Evolutionary conservation across 1,139 yeast species (phyloP).

Genomic region (Geotrichum klebahnii): DNA sequence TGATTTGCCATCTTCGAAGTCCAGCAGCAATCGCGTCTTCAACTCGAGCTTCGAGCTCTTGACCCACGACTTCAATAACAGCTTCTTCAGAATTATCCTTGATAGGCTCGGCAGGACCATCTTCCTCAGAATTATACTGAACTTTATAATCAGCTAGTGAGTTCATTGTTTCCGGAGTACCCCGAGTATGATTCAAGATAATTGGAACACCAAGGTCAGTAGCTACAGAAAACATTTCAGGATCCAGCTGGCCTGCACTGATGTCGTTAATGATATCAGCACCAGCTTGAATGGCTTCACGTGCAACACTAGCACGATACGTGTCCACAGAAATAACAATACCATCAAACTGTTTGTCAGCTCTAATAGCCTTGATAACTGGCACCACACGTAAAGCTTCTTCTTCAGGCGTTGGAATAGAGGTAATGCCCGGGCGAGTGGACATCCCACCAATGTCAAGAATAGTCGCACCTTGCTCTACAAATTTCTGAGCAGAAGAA

Average conservation of each 20-base stretch:
- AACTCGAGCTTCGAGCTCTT: slow-evolving; percentile 60
- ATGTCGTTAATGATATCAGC: slow-evolving; percentile 92
- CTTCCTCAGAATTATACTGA: slow-evolving; percentile 35
- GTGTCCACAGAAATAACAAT: slow-evolving; percentile 77
- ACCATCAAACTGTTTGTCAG: slow-evolving; percentile 24
- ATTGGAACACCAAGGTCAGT: slow-evolving; percentile 67
- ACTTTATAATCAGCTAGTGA: slow-evolving; percentile 51
- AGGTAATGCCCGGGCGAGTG: slow-evolving; percentile 71
- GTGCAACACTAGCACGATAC: slow-evolving; percentile 71
- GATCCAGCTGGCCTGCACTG: slow-evolving; percentile 74
- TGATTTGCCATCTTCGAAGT: slow-evolving; percentile 81
- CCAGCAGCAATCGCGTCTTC: slow-evolving; percentile 58
- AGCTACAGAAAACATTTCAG: slow-evolving; percentile 59
- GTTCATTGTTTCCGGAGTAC: slow-evolving; percentile 72
- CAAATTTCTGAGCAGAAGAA: slow-evolving; percentile 44
- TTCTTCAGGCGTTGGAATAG: slow-evolving; percentile 53
- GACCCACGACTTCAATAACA: slow-evolving; percentile 48
- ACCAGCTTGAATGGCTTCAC: slow-evolving; percentile 62
- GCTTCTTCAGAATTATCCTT: slow-evolving; percentile 40
- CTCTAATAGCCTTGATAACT: slow-evolving; percentile 58
- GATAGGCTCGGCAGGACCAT: slow-evolving; percentile 41
- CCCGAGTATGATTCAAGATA: slow-evolving; percentile 79
- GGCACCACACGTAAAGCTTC: slow-evolving; percentile 68
- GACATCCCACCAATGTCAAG: slow-evolving; percentile 93
- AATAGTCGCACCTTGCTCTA: slow-evolving; percentile 58